Conservation (phyloP, 116 monocot genomes). For the Papilionanthe hybrid region DNA sequence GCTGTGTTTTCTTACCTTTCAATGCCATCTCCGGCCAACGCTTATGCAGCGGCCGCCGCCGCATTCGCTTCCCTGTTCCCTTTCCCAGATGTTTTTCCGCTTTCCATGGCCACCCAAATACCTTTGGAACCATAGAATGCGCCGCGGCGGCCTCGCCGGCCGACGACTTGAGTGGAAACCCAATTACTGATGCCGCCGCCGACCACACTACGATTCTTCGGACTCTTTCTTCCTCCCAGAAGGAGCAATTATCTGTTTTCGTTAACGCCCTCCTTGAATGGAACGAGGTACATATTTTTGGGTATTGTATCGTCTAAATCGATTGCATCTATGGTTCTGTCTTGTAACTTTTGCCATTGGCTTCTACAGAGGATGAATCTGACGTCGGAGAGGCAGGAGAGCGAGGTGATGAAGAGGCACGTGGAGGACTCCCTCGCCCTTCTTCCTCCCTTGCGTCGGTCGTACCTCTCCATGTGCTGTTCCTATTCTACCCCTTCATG, state of each 20-base stretch:
- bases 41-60: neutral
- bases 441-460: constrained; percentile 40
- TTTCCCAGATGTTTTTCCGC: neutral
- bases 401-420: constrained; percentile 81
- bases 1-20: constrained; percentile 1
- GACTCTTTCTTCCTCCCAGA: constrained; percentile 53
- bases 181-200: constrained; percentile 6
- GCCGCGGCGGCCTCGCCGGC: constrained; percentile 1
- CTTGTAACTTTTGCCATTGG: neutral
- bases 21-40: neutral
- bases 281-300: constrained; percentile 57
- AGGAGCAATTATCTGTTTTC: constrained; percentile 66
- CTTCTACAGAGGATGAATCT: constrained; percentile 71
- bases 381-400: constrained; percentile 75
- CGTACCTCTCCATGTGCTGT: constrained; percentile 33
- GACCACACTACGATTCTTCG: neutral
- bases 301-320: neutral
- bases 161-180: neutral
- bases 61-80: neutral
- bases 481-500: constrained; percentile 10
- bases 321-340: neutral
- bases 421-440: constrained; percentile 89
- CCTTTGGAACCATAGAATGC: neutral
- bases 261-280: constrained; percentile 72
- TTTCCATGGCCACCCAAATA: neutral